phyloP scores from a whole-genome alignment of 2,329 filamentous ascomycete species.

The Stemphylium vesicarium region DNA sequence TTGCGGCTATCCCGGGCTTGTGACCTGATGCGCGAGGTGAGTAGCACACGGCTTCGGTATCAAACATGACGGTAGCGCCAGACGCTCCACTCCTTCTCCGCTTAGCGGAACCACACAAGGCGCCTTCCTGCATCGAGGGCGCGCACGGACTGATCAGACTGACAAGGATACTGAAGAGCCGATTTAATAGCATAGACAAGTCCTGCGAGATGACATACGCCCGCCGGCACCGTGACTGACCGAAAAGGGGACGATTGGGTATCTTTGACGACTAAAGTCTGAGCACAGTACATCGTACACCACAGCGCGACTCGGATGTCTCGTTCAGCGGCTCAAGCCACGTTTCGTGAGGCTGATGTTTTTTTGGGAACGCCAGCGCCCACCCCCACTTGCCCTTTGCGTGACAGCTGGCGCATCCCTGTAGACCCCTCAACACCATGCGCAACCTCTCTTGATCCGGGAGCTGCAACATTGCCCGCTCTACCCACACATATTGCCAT shows the following conservation, averaged over 20 bases:
- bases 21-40: slow-evolving; percentile 7
- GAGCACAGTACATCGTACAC: background rate
- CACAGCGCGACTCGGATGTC: background rate
- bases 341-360: slow-evolving; percentile 14
- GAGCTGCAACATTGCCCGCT: slow-evolving; percentile 2
- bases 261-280: background rate
- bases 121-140: slow-evolving; percentile 15
- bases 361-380: slow-evolving; percentile 1
- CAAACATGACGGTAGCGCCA: slow-evolving; percentile 29
- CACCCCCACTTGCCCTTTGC: slow-evolving; percentile 40
- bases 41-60: slow-evolving; percentile 30
- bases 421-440: slow-evolving; percentile 44
- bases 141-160: slow-evolving; percentile 22
- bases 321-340: slow-evolving; percentile 17
- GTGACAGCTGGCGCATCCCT: slow-evolving; percentile 29
- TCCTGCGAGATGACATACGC: slow-evolving; percentile 29
- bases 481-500: background rate
- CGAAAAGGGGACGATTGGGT: slow-evolving; percentile 2
- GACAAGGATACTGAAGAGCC: slow-evolving; percentile 19
- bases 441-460: slow-evolving; percentile 21
- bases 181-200: slow-evolving; percentile 24
- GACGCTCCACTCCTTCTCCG: slow-evolving; percentile 24
- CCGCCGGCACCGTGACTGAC: background rate
- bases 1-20: slow-evolving; percentile 32
- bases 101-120: slow-evolving; percentile 28